Evolutionary conservation across 2,329 filamentous ascomycete genomes (phyloP), one percentile per base, ranked within the genome.

Genomic region (Myriangium duriaei): DNA sequence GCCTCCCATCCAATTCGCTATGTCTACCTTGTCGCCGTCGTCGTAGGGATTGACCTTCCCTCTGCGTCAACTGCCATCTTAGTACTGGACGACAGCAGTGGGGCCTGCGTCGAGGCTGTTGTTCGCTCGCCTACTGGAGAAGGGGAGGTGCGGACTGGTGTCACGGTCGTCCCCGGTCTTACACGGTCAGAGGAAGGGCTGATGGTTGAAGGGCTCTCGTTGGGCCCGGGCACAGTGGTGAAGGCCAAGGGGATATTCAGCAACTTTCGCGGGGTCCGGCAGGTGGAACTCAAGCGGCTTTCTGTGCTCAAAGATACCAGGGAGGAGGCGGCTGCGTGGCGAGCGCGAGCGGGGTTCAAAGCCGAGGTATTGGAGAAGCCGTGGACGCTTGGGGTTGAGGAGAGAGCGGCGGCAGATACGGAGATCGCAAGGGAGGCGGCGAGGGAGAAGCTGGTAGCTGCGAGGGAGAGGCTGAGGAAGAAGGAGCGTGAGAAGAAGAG

Each of bases 81-180:
- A 26, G 69, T 65, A 1, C 47, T 79, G 9, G 75, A 79, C 51
- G 75, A 79, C 47, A 68, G 72, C 47, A 76, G 71, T 51, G 74
- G 74, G 24, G 61, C 59, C 1, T 72, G 62, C 4, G 62, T 79
- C 39, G 72, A 77, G 33, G 56, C 76, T 49, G 64, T 71, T 13
- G 62, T 67, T 29, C 54, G 58, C 16, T 46, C 52, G n/a, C 16
- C 40, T 11, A 30, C 30, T 17, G 29, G 14, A 7, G 32, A 61
- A 61, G 43, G 47, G 48, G 24, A 51, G 10, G 49, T 26, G 7
- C 7, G 21, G n/a, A 7, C 7, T n/a, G 21, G 7, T n/a, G 21
- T 7, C 36, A 33, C 11, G n/a, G 36, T 28, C 5, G 30, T 32
- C 3, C 18, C 18, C n/a, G 29, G 29, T 10, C 5, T 2, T 17